Percentiles rank a stretch among this genome's conserved stretches.
These are phyloP conservation scores for Acacia acuminata DNA, from an alignment of 306 rosid species.

Conservation along the genomic window DNA sequence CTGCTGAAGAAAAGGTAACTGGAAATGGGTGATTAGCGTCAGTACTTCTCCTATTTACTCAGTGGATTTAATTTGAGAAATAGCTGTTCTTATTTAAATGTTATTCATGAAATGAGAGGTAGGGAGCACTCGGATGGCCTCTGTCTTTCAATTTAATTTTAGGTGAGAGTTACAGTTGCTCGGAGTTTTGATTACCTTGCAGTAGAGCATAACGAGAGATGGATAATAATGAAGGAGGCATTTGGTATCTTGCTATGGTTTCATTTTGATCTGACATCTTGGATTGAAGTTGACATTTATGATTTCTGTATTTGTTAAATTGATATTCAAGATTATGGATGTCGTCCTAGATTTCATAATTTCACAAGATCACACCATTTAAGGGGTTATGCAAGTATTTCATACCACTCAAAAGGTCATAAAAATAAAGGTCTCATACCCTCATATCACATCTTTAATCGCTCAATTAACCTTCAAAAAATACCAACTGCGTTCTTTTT, in stretches of 20 bases:
- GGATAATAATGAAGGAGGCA: background rate
- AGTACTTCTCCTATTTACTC: background rate
- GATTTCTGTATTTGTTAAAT: background rate
- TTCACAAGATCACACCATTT: background rate
- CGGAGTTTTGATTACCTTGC: background rate
- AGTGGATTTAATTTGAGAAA: background rate
- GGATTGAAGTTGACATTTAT: background rate
- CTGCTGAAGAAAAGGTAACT: slow-evolving; percentile 81
- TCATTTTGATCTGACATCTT: background rate
- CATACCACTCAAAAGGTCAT: background rate
- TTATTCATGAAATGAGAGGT: background rate
- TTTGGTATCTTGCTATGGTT: background rate
- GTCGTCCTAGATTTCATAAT: too few species aligned
- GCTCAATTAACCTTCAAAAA: background rate
- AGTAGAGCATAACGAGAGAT: background rate
- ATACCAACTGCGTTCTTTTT: background rate
- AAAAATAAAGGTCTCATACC: background rate
- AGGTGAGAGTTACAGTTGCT: background rate
- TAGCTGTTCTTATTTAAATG: background rate
- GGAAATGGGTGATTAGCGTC: background rate
- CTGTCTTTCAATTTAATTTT: background rate
- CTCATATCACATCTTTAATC: background rate
- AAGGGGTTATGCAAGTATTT: background rate
- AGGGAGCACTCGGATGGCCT: background rate
- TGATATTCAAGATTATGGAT: background rate